Conservation (phyloP, 306 rosid species). For the Corylus americana region DNA sequence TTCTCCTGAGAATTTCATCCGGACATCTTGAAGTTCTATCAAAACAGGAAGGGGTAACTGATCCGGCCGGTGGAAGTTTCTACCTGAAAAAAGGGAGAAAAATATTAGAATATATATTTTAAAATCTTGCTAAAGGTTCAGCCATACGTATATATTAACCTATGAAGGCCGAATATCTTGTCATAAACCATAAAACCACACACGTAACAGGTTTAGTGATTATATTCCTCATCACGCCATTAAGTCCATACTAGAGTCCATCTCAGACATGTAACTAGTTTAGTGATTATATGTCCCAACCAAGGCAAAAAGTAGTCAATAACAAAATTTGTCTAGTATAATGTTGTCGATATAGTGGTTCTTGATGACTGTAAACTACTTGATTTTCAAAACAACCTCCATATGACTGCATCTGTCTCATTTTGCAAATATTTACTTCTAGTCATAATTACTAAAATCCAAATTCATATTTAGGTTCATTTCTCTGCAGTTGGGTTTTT, state of each 20-base stretch:
- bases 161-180: constrained; percentile 1
- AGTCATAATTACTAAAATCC: constrained; percentile 7
- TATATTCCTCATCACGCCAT: neutral
- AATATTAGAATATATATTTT: constrained; percentile 9
- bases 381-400: neutral
- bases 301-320: neutral
- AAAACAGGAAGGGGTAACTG: constrained; percentile 60
- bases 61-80: constrained; percentile 73
- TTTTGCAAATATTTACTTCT: neutral
- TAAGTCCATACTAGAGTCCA: neutral
- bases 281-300: neutral
- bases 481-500: neutral
- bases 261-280: neutral
- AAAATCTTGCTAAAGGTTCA: constrained; percentile 15
- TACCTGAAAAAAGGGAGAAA: constrained; percentile 47
- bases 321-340: neutral
- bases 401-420: neutral
- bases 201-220: neutral
- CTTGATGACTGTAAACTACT: neutral
- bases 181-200: constrained; percentile 6
- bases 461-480: neutral
- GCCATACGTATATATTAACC: constrained; percentile 6
- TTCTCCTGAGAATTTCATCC: constrained; percentile 80
- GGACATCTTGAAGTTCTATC: constrained; percentile 77
- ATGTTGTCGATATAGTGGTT: neutral